phyloP scores from a whole-genome alignment of 108 stramenopile genomes.

The Skeletonema tropicum region DNA sequence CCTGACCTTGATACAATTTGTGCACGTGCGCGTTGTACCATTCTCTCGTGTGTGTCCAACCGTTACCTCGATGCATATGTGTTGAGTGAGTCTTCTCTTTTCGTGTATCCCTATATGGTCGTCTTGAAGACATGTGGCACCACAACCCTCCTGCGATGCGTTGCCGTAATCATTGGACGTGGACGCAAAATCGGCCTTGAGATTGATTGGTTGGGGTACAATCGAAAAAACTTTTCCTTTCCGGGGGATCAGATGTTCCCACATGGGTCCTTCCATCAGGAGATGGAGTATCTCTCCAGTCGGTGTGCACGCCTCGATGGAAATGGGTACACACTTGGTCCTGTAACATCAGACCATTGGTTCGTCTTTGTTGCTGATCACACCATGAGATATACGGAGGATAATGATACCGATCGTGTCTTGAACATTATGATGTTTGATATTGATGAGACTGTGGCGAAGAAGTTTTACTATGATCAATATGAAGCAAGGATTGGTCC shows the following conservation, averaged over 20 bases:
- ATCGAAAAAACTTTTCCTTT: conserved; percentile 98
- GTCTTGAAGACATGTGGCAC: conserved; percentile 99
- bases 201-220: conserved; percentile 99
- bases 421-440: conserved; percentile 99
- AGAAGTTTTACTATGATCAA: conserved; percentile 85
- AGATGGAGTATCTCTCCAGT: conserved; percentile 90
- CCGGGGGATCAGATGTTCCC: conserved; percentile 94
- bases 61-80: conserved; percentile 97
- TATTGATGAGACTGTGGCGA: conserved; percentile 89
- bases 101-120: conserved; percentile 98
- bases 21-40: conserved; percentile 93
- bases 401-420: conserved; percentile 92
- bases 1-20: conserved; percentile 92
- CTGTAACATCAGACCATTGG: conserved; percentile 98
- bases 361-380: conserved; percentile 99
- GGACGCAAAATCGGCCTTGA: conserved; percentile 89
- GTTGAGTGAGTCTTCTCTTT: conserved; percentile 92
- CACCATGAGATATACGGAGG: conserved; percentile 77
- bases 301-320: conserved; percentile 94
- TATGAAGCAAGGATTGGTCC: conserved; percentile 64
- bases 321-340: conserved; percentile 98
- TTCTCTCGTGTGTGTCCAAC: conserved; percentile 92
- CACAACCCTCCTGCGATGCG: conserved; percentile 98
- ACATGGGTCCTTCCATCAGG: conserved; percentile 90
- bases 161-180: conserved; percentile 88